phyloP scores from a whole-genome alignment of 23 red algal genomes.

The Pyropia yezoensis region DNA sequence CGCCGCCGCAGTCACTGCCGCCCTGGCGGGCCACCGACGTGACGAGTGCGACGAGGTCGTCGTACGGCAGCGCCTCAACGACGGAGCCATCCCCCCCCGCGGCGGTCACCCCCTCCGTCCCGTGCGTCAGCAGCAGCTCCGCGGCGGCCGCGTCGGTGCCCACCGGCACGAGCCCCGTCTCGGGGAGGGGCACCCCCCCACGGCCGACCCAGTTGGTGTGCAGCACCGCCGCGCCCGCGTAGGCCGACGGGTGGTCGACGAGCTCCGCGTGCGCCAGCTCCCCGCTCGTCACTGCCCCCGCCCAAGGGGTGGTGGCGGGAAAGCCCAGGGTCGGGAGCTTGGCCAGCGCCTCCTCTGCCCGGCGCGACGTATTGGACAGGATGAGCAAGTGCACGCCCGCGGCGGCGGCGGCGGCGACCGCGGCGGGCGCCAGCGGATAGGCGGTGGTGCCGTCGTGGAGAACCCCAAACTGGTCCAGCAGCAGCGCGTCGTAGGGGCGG shows the following conservation, averaged over 20 bases:
- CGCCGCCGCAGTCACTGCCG: slow-evolving; percentile 17
- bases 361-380: slow-evolving; percentile 69
- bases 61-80: slow-evolving; percentile 22
- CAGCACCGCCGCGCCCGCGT: slow-evolving; percentile 33
- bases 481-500: slow-evolving; percentile 37
- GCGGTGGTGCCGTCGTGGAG: slow-evolving; percentile 62
- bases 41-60: slow-evolving; percentile 10
- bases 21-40: not conserved
- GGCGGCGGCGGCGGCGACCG: slow-evolving; percentile 18
- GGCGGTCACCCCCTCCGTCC: slow-evolving; percentile 63
- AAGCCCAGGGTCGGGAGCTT: slow-evolving; percentile 39
- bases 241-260: not conserved
- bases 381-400: slow-evolving; percentile 46
- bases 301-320: slow-evolving; percentile 8
- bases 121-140: slow-evolving; percentile 68
- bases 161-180: slow-evolving; percentile 3
- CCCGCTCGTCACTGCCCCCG: slow-evolving; percentile 51
- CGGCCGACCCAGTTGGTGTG: slow-evolving; percentile 65
- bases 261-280: slow-evolving; percentile 36
- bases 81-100: slow-evolving; percentile 6
- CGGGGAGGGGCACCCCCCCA: slow-evolving; percentile 14
- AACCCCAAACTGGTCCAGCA: slow-evolving; percentile 82
- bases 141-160: slow-evolving; percentile 14
- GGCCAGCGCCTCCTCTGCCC: not conserved
- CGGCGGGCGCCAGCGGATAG: slow-evolving; percentile 38